Conservation (phyloP, 108 stramenopile species). For the Chaetoceros muelleri region DNA sequence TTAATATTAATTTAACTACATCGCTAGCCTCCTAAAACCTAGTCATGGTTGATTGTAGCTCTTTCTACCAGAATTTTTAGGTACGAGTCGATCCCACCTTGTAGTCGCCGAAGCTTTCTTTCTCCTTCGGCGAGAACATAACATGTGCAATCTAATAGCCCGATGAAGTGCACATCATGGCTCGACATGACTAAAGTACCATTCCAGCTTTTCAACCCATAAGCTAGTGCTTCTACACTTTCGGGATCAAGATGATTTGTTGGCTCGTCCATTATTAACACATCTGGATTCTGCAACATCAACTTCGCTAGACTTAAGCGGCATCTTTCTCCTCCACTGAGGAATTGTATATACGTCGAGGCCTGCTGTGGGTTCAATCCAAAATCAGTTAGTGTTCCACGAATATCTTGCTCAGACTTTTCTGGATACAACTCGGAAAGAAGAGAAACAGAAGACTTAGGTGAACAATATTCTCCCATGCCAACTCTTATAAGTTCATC, state of each 20-base stretch:
- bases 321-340: constrained; percentile 91
- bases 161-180: constrained; percentile 53
- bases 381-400: constrained; percentile 74
- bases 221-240: constrained; percentile 85
- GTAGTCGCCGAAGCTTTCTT: constrained; percentile 42
- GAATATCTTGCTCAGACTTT: constrained; percentile 66
- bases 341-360: constrained; percentile 60
- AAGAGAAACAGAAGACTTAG: constrained; percentile 14
- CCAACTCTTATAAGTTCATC: constrained; percentile 54
- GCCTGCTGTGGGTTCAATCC: constrained; percentile 71
- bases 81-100: constrained; percentile 54
- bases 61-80: too few species aligned
- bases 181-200: constrained; percentile 48
- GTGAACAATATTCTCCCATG: constrained; percentile 2
- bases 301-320: constrained; percentile 78
- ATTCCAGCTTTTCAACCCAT: constrained; percentile 70
- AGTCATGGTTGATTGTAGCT: too few species aligned
- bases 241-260: constrained; percentile 90
- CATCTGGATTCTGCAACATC: constrained; percentile 71
- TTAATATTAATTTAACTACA: too few species aligned
- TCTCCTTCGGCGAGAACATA: constrained; percentile 43
- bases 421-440: constrained; percentile 31
- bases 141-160: constrained; percentile 39
- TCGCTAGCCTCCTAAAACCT: too few species aligned
- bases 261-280: constrained; percentile 86